phyloP scores from a whole-genome alignment of 148 eudicot species.

The Rhododendron ferrugineum region DNA sequence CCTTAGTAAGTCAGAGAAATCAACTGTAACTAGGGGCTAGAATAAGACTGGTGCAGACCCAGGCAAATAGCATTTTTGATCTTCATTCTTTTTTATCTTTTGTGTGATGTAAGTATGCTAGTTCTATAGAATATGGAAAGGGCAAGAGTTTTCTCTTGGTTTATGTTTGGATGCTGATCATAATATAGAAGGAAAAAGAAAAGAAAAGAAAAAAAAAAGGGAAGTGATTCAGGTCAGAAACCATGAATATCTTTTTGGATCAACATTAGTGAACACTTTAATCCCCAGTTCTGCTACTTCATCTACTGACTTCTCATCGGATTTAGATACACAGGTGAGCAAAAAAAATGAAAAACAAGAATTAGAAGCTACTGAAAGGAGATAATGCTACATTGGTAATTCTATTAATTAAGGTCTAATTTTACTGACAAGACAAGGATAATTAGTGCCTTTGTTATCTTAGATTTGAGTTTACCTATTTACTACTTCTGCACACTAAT shows the following conservation, averaged over 20 bases:
- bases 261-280: constrained; percentile 60
- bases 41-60: constrained; percentile 1
- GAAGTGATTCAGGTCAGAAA: constrained; percentile 24
- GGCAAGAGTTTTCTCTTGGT: background rate
- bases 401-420: background rate
- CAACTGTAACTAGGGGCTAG: background rate
- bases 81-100: background rate
- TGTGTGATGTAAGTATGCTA: background rate
- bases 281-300: constrained; percentile 52
- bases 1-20: background rate
- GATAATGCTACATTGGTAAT: constrained; percentile 2
- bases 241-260: constrained; percentile 41
- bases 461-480: background rate
- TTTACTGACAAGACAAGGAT: background rate
- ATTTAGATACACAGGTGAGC: constrained; percentile 68
- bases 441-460: background rate
- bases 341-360: constrained; percentile 5
- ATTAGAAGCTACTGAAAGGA: background rate
- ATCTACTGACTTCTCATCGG: constrained; percentile 62
- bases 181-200: background rate
- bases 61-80: background rate
- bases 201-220: background rate
- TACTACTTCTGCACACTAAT: background rate
- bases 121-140: background rate
- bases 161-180: background rate